Percentiles rank a stretch among this genome's conserved stretches.
Evolutionary conservation across 1,284 basidiomycete genomes (phyloP).

Genomic region (Mycosarcoma maydis): DNA sequence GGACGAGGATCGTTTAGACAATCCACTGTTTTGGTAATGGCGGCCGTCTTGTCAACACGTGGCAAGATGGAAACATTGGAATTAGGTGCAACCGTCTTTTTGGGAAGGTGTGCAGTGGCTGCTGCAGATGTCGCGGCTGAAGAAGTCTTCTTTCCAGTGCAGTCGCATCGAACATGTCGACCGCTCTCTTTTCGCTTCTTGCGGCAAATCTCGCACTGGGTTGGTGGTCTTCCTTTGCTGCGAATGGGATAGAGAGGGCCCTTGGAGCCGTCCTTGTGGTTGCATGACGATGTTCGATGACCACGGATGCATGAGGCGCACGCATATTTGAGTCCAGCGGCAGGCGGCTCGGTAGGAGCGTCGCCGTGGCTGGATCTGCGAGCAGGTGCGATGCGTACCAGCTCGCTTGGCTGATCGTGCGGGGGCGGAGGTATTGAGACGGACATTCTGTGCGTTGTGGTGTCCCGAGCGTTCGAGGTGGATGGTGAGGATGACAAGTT

Average conservation of each 20-base stretch:
- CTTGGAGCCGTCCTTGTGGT: conserved; percentile 60
- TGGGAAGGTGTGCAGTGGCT: neutral
- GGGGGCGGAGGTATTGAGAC: conserved; percentile 10
- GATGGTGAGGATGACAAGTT: conserved; percentile 2
- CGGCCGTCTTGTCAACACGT: neutral
- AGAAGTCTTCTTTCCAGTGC: conserved; percentile 25
- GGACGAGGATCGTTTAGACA: conserved; percentile 5
- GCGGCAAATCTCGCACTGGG: conserved; percentile 58
- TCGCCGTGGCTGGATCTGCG: conserved; percentile 12
- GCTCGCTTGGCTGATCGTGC: neutral
- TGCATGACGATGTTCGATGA: conserved; percentile 58
- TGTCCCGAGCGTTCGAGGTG: conserved; percentile 1
- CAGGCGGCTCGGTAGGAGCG: neutral
- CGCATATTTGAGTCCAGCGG: conserved; percentile 52
- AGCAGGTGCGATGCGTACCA: neutral
- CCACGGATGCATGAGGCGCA: conserved; percentile 62
- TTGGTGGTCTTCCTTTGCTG: conserved; percentile 54
- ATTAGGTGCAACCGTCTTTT: neutral
- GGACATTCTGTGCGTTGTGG: conserved; percentile 10
- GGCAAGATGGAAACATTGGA: conserved; percentile 13
- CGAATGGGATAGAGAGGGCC: conserved; percentile 55
- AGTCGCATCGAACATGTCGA: conserved; percentile 54
- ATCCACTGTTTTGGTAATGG: neutral
- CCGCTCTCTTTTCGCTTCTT: conserved; percentile 51
- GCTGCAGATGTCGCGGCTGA: neutral